Conservation (phyloP, 176 grass and related monocot genomes). For the Raddia guianensis region DNA sequence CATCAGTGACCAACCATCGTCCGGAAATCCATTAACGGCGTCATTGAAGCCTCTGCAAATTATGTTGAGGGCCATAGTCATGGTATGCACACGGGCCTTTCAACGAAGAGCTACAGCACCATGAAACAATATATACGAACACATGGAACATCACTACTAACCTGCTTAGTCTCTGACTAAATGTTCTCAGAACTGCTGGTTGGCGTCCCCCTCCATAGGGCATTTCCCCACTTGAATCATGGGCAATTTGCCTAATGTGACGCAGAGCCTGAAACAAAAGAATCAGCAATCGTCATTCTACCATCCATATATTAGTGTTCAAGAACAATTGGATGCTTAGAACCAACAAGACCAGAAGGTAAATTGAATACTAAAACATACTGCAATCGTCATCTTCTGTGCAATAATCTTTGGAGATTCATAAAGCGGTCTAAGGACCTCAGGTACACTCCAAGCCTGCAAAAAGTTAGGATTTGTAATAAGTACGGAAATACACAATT, state of each 20-base stretch:
- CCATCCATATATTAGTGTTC: neutral
- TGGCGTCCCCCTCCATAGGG: conserved; percentile 75
- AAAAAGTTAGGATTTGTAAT: conserved; percentile 21
- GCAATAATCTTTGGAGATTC: conserved; percentile 94
- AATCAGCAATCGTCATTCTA: conserved; percentile 14
- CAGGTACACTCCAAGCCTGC: conserved; percentile 96
- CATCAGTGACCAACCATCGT: conserved; percentile 92
- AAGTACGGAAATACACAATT: conserved; percentile 34
- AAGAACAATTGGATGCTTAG: neutral
- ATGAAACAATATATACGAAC: neutral
- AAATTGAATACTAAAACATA: conserved; percentile 46
- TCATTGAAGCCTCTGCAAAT: conserved; percentile 91
- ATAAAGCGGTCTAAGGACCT: conserved; percentile 94
- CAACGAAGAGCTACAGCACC: conserved; percentile 4
- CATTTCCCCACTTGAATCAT: conserved; percentile 83
- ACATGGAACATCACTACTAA: conserved; percentile 32
- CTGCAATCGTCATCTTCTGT: conserved; percentile 92
- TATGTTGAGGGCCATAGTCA: conserved; percentile 11
- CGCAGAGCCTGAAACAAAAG: conserved; percentile 68
- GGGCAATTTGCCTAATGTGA: conserved; percentile 85
- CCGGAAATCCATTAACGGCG: conserved; percentile 88
- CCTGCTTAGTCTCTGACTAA: conserved; percentile 98
- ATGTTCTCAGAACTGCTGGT: conserved; percentile 82
- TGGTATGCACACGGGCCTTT: neutral
- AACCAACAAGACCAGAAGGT: neutral